Evolutionary conservation across 345 rosid species (phyloP), one percentile per base, ranked within the genome.

Genomic region (Ceriops tagal): DNA sequence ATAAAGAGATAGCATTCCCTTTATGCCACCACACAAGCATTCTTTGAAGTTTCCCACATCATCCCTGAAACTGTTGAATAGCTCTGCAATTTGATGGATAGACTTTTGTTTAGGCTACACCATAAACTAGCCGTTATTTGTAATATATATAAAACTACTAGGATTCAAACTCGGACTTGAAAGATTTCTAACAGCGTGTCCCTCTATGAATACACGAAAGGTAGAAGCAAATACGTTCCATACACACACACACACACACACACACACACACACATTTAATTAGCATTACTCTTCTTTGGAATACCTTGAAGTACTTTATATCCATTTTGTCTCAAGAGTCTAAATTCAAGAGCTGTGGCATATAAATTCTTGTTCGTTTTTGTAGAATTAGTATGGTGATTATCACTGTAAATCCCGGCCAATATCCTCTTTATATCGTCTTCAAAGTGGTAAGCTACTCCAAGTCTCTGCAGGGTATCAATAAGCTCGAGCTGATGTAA

Each of bases 41-140:
- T 30, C 56, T 39, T 30, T 28, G 57, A 74, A 71, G 1, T 53
- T 64, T 22, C 73, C 65, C 5, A 26, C 53, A 8, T 67, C 73
- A 56, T 78, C 65, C 70, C 6, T 76, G 57, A 73, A 73, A 24
- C 24, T 5, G 6, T 5, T 28, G 28, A 75, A 66, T 8, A 66
- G 59, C 24, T 75, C 77, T 79, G 51, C 66, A 52, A 18, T 53
- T 21, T 53, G 4, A 20, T 53, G 13, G 11, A 20, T 21, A 18
- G 2, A 21, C 3, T 80, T 82, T 11, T 69, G 58, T 21, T 66
- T 67, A 30, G 15, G 3, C 3, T 34, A 7, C 9, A 66, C 62
- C 8, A 58, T 58, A 51, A 71, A 74, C 2, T 39, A 46, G 43
- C 72, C 16, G 81, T 81, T 49, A 81, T 84, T 73, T 78, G 83